Conservation (phyloP, 1,284 basidiomycete species). For the Hemileia vastatrix region DNA sequence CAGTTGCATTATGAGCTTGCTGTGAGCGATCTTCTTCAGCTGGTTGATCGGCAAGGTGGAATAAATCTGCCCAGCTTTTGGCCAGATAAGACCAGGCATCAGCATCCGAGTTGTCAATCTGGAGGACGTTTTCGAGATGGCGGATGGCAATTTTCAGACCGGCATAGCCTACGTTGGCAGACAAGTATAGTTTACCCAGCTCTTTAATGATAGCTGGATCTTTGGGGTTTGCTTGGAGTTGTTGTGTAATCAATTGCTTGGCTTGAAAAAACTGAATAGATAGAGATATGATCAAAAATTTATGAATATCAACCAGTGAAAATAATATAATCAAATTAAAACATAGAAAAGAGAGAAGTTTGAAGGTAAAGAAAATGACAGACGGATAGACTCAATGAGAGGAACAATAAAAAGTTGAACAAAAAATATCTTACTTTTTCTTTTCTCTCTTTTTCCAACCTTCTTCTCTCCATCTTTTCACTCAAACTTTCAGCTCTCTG, state of each 20-base stretch:
- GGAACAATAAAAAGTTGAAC: background rate
- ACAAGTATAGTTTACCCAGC: slow-evolving; percentile 9
- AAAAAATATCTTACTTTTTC: slow-evolving; percentile 11
- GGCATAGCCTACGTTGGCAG: slow-evolving; percentile 8
- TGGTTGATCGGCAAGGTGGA: background rate
- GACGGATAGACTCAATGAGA: background rate
- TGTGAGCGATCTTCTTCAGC: background rate
- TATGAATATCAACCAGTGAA: background rate
- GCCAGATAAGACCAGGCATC: slow-evolving; percentile 16
- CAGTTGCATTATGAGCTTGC: slow-evolving; percentile 19
- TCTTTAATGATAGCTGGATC: slow-evolving; percentile 9
- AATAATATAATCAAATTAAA: too few relatives aligned
- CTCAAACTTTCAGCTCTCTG: slow-evolving; percentile 7
- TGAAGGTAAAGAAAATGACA: background rate
- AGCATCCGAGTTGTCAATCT: slow-evolving; percentile 11
- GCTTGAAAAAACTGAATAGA: slow-evolving; percentile 8
- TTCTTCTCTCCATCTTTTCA: slow-evolving; percentile 15
- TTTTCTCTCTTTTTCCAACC: slow-evolving; percentile 16
- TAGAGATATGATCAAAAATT: background rate
- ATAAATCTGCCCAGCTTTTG: slow-evolving; percentile 13
- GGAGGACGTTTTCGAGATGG: slow-evolving; percentile 13
- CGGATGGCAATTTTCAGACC: slow-evolving; percentile 19
- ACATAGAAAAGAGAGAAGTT: background rate
- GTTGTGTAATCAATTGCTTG: slow-evolving; percentile 8
- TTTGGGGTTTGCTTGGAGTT: slow-evolving; percentile 7